These are phyloP conservation scores for Seiridium cupressi DNA, from an alignment of 2,329 filamentous ascomycete species.

Conservation along the genomic window DNA sequence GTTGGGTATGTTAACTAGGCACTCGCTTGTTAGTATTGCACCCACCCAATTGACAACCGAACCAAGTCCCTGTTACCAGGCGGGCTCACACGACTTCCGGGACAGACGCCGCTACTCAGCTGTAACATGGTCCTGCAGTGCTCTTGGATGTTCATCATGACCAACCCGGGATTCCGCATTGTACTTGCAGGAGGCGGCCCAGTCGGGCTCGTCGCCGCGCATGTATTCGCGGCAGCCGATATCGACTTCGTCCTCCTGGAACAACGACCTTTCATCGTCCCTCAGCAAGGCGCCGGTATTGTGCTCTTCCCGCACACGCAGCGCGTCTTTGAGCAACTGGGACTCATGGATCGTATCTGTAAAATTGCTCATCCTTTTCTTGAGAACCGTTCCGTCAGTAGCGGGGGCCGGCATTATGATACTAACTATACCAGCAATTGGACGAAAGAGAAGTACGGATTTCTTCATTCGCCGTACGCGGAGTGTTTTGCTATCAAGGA, in stretches of 20 bases:
- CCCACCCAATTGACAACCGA: too few species aligned
- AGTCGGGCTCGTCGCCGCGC: background rate
- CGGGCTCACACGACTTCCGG: too few species aligned
- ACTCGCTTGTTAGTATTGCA: too few species aligned
- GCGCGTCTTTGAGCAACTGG: constrained; percentile 3
- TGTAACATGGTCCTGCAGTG: too few species aligned
- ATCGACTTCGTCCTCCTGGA: constrained; percentile 2
- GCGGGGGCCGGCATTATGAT: background rate
- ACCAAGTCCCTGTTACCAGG: too few species aligned
- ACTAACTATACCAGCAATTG: background rate
- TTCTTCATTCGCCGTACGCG: background rate
- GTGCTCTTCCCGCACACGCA: background rate
- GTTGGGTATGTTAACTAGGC: too few species aligned
- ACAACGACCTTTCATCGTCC: background rate
- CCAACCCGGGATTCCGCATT: background rate
- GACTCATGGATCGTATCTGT: background rate
- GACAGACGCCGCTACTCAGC: too few species aligned
- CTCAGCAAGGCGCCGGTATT: background rate
- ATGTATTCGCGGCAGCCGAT: background rate
- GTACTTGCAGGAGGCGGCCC: background rate
- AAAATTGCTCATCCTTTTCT: background rate
- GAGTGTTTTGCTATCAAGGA: background rate
- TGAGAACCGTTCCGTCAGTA: background rate
- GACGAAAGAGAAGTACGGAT: background rate
- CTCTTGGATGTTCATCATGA: too few species aligned